Evolutionary conservation across 2,329 filamentous ascomycete genomes (phyloP).

Genomic region (Calonectria multiphialidica): DNA sequence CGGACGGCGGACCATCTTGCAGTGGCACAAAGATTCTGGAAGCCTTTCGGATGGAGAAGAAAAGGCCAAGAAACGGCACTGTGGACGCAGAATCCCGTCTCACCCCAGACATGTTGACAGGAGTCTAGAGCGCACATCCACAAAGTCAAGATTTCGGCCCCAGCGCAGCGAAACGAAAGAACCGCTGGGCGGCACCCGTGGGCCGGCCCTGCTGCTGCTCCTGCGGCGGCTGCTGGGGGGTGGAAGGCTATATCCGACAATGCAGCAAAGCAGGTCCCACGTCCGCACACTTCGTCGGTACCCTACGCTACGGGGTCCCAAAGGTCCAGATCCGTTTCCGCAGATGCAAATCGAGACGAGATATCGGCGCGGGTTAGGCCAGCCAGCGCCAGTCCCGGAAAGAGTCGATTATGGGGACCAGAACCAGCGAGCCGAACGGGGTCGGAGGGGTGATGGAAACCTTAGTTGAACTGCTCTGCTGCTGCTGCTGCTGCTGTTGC

Average conservation of each 20-base stretch:
- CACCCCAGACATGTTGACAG: neutral
- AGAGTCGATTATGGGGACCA: neutral
- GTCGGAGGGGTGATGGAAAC: neutral
- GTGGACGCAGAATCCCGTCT: neutral
- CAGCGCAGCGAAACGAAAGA: neutral
- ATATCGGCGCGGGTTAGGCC: neutral
- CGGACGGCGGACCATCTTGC: neutral
- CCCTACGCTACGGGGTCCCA: conserved; percentile 8
- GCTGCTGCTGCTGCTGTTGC: neutral
- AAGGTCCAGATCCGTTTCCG: conserved; percentile 4
- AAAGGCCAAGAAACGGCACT: neutral
- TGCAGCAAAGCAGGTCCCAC: neutral
- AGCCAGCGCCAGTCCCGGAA: neutral
- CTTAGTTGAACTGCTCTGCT: neutral
- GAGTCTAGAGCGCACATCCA: conserved; percentile 5
- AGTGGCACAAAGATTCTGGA: conserved; percentile 9
- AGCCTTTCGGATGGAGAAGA: neutral
- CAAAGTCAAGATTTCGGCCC: conserved; percentile 5
- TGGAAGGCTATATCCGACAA: neutral
- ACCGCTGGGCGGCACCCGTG: neutral
- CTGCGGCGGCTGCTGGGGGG: neutral
- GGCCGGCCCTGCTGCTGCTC: neutral
- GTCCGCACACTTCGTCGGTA: neutral
- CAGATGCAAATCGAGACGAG: neutral
- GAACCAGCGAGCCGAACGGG: neutral